Evolutionary conservation across 2,329 filamentous ascomycete species (phyloP), one percentile per base, ranked within the genome.

Genomic region (Exophiala bonariae): DNA sequence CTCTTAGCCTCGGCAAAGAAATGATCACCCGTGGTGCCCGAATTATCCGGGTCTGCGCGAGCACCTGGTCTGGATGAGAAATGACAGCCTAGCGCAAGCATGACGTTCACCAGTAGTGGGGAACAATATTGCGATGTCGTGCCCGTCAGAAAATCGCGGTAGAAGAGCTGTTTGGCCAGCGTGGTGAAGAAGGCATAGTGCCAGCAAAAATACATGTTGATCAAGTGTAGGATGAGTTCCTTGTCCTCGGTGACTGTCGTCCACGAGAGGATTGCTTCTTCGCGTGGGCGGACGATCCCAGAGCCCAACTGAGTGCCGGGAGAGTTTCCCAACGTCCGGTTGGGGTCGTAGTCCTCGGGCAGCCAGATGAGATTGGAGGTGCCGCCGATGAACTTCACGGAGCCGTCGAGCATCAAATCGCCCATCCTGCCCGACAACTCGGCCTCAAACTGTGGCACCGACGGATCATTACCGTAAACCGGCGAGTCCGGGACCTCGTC

Each of bases 201-300:
- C 87, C 92, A 97, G 59, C 85, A 89, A 70, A 97, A 97, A 70
- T 99, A 99, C 88, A 97, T 91, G 61, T 91, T 92, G 63, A 99
- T 82, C 14, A 99, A 80, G 66, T 96, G 92, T 13, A 84, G 80
- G 58, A 96, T 83, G 36, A 96, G 76, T 44, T 86, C 80, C 18
- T 83, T 77, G 64, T 96, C 89, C 41, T 82, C 76, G 1, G 89
- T 96, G 36, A 96, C 89, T 13, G 77, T 81, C 0, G 92, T 95
- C 93, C 93, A 99, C 44, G 86, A 91, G 16, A 82, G 83, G 44
- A 93, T 77, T 3, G 89, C 84, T 52, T 92, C 80, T 41, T 86
- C 81, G 52, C 78, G 73, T 14, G 75, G 70, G 13, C 68, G 64
- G 46, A 76, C 74, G 28, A 73, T 68, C 30, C 79, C 76, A 10